Evolutionary conservation across 2,329 filamentous ascomycete genomes (phyloP), one percentile per base, ranked within the genome.

Genomic region (Stagonosporopsis cucurbitacearum): DNA sequence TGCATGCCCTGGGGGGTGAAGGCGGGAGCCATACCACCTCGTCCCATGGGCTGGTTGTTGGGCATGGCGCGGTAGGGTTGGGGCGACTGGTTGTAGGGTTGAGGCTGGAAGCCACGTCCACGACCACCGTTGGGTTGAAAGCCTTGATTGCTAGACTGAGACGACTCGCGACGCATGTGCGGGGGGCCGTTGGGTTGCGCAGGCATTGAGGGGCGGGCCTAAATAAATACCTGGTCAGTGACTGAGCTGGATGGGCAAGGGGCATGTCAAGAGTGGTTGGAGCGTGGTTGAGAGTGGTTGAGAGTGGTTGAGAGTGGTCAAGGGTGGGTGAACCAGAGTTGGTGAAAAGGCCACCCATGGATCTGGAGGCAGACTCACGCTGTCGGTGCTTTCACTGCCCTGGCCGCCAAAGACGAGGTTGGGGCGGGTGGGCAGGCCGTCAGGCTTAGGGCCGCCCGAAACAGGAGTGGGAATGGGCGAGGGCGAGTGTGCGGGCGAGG

Each of bases 391-490:
- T 72, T 96, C 90, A 69, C 87, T 88, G 67, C 84, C 86, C 78
- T 90, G 93, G 63, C 93, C 93, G 80, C 96, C 96, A 66, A 81
- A 97, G 66, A 81, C 85, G 48, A 91, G 85, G 75, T 88, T 87
- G 70, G 85, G 85, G 65, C 89, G 86, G 63, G 87, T 87, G 65
- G 88, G 83, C 62, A 92, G 84, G 62, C 85, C 85, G 30, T 91
- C 89, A 40, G 92, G 92, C 66, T 93, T 93, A 69, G 92, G 82
- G 51, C 88, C 91, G 66, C 92, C 92, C 70, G 92, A 95, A 30
- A 88, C 88, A 50, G 92, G 91, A 76, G 94, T 91, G 28, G 95
- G 94, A 67, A 98, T 98, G 4, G 95, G 95, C 37, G 91, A 94
- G 4, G 95, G 95, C 41, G 94, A 97, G 65, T 90, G 88, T 44